These are phyloP conservation scores for Furcasterigmium sp. DNA, from an alignment of 2,329 filamentous ascomycete species.

Conservation along the genomic window DNA sequence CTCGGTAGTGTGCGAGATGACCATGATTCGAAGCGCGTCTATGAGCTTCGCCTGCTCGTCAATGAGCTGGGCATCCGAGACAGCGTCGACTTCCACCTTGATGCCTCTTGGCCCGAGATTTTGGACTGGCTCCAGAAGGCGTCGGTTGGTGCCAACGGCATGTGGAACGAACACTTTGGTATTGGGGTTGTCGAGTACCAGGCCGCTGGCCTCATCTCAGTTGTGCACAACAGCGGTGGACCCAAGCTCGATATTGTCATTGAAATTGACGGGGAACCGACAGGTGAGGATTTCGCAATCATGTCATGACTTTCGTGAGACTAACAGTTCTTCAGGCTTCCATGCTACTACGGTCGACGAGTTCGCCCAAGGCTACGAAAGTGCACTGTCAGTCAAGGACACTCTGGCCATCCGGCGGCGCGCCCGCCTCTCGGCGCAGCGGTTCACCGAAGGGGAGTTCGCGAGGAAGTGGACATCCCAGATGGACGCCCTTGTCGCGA, in stretches of 20 bases:
- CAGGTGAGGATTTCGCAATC: conserved; percentile 44
- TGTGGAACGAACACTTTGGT: conserved; percentile 99
- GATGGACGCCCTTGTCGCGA: conserved; percentile 64
- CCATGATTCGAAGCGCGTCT: conserved; percentile 75
- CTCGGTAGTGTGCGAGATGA: conserved; percentile 90
- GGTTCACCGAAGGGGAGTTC: conserved; percentile 89
- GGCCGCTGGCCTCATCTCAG: conserved; percentile 84
- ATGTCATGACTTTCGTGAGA: background rate
- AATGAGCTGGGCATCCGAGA: conserved; percentile 84
- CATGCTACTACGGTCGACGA: conserved; percentile 74
- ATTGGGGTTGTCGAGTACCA: conserved; percentile 99
- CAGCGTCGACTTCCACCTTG: conserved; percentile 78
- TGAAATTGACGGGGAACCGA: conserved; percentile 70
- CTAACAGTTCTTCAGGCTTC: conserved; percentile 55
- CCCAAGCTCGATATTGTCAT: conserved; percentile 92
- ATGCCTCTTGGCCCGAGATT: conserved; percentile 85
- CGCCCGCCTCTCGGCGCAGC: conserved; percentile 70
- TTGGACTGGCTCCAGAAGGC: conserved; percentile 71
- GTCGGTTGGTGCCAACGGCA: conserved; percentile 88
- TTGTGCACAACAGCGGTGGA: conserved; percentile 90
- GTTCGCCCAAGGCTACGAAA: conserved; percentile 75
- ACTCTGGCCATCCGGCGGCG: conserved; percentile 69
- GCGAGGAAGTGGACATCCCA: conserved; percentile 70
- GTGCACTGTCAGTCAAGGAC: conserved; percentile 68
- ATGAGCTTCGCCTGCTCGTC: conserved; percentile 78